phyloP scores from a whole-genome alignment of 225 moss, liverwort and hornwort genomes.

The Pseudisothecium myosuroides region DNA sequence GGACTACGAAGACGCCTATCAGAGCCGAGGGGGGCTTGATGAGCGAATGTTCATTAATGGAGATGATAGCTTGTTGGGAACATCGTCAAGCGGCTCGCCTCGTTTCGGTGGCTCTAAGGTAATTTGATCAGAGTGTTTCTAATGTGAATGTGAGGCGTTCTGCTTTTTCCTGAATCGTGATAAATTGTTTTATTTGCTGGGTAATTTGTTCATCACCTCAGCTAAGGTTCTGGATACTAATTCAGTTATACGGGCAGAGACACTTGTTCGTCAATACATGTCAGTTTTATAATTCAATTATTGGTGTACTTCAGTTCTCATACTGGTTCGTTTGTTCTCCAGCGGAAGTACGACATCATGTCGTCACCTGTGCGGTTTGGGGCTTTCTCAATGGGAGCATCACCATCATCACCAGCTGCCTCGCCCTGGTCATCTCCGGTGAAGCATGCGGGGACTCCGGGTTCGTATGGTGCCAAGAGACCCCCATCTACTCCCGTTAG shows the following conservation, averaged over 20 bases:
- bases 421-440: constrained; percentile 80
- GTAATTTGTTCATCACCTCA: not conserved
- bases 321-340: constrained; percentile 6
- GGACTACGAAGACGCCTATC: constrained; percentile 76
- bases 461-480: constrained; percentile 32
- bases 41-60: constrained; percentile 92
- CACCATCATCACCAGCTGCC: constrained; percentile 54
- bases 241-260: not conserved
- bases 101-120: constrained; percentile 68
- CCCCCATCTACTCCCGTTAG: constrained; percentile 91
- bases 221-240: not conserved
- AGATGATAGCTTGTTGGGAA: constrained; percentile 59
- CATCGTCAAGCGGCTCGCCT: constrained; percentile 43
- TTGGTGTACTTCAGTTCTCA: not conserved
- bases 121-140: not conserved
- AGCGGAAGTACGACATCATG: constrained; percentile 86
- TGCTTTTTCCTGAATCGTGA: not conserved
- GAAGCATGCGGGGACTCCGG: constrained; percentile 32
- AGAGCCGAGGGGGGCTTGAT: constrained; percentile 79
- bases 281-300: not conserved
- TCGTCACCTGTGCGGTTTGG: constrained; percentile 70
- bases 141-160: not conserved
- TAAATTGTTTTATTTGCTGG: not conserved
- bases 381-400: constrained; percentile 60
- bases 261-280: not conserved